phyloP scores from a whole-genome alignment of 1,139 yeast species.

The Taphrina confusa region DNA sequence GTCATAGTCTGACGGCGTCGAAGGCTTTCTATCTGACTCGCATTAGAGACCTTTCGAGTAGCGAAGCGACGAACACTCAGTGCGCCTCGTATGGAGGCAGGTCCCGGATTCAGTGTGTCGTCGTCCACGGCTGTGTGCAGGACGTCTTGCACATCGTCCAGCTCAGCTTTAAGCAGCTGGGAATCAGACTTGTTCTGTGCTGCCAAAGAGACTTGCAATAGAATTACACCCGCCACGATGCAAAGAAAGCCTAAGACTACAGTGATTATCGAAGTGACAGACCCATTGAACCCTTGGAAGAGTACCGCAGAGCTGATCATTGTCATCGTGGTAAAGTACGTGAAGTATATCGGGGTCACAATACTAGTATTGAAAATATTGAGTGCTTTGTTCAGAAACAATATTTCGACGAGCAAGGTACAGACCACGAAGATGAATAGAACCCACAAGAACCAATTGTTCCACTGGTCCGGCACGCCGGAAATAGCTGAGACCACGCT shows the following conservation, averaged over 20 bases:
- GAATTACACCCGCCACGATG: constrained; percentile 36
- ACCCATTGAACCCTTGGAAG: constrained; percentile 38
- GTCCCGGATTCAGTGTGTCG: constrained; percentile 28
- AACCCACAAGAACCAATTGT: constrained; percentile 39
- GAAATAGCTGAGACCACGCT: constrained; percentile 38
- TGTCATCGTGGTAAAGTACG: constrained; percentile 37
- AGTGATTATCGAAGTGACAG: constrained; percentile 35
- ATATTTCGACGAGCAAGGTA: constrained; percentile 37
- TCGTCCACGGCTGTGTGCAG: constrained; percentile 19
- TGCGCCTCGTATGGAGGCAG: constrained; percentile 32
- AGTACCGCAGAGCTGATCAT: constrained; percentile 39
- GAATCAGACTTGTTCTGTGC: constrained; percentile 35
- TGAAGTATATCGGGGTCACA: constrained; percentile 39
- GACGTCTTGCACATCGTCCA: constrained; percentile 35
- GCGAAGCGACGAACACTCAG: constrained; percentile 24
- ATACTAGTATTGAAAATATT: constrained; percentile 39
- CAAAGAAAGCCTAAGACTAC: constrained; percentile 37
- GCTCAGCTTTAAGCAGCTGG: constrained; percentile 29
- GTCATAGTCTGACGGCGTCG: constrained; percentile 14
- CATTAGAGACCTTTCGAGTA: constrained; percentile 23
- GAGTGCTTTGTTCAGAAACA: constrained; percentile 39
- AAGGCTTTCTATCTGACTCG: constrained; percentile 1
- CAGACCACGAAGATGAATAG: constrained; percentile 36
- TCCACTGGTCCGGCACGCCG: constrained; percentile 37
- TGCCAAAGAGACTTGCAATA: constrained; percentile 37